Conservation (phyloP, 371 early-diverging fungal genomes). For the Actinomortierella ambigua region DNA sequence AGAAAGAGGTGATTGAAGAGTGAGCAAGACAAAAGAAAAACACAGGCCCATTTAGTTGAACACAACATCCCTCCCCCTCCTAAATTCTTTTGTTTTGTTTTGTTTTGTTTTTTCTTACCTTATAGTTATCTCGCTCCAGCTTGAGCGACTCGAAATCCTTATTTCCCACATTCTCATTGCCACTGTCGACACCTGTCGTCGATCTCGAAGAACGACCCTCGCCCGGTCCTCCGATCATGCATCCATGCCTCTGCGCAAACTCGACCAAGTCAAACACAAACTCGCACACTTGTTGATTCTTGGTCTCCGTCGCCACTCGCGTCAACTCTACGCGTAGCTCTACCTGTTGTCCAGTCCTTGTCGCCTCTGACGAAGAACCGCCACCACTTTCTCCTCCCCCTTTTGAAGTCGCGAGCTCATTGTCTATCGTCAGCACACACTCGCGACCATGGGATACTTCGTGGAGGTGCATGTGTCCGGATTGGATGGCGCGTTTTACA, state of each 20-base stretch:
- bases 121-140: constrained; percentile 28
- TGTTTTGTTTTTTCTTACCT: no score
- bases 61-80: no score
- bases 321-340: no score
- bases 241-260: constrained; percentile 21
- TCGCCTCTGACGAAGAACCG: no score
- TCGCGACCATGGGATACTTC: constrained; percentile 18
- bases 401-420: constrained; percentile 14
- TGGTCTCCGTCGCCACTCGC: no score
- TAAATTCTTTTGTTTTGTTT: no score
- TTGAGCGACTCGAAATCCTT: constrained; percentile 28
- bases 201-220: constrained; percentile 8
- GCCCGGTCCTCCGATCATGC: no score
- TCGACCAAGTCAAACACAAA: constrained; percentile 27
- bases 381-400: no score
- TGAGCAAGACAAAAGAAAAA: no score
- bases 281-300: constrained; percentile 9
- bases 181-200: not conserved
- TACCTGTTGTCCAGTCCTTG: no score
- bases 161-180: not conserved
- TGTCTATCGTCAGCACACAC: constrained; percentile 35
- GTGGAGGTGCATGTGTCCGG: constrained; percentile 29
- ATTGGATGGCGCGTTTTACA: constrained; percentile 23
- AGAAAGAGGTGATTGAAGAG: no score
- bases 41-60: no score